Conservation (phyloP, 2,329 filamentous ascomycete genomes). For the Paecilomyces formosus region DNA sequence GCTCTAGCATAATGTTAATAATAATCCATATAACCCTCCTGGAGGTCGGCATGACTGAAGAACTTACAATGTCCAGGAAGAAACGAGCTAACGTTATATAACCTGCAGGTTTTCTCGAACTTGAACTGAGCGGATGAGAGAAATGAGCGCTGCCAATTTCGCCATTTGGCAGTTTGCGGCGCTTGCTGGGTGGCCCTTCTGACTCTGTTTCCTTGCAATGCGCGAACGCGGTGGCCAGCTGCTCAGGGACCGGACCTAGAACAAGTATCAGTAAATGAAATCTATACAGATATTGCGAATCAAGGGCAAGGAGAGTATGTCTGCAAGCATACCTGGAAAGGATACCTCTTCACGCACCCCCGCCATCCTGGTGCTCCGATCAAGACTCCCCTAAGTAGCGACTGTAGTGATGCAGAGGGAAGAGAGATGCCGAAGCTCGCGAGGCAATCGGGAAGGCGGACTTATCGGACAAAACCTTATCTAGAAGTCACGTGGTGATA, state of each 20-base stretch:
- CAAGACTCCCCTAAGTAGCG: background rate
- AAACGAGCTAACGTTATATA: constrained; percentile 27
- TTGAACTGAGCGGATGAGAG: constrained; percentile 8
- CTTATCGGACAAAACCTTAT: background rate
- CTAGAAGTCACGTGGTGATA: background rate
- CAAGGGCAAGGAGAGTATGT: background rate
- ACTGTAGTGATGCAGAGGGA: background rate
- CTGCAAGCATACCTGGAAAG: constrained; percentile 8
- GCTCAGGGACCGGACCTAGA: constrained; percentile 15
- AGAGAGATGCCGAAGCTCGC: background rate
- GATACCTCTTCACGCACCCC: constrained; percentile 6
- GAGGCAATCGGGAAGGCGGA: background rate
- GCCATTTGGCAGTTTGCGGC: constrained; percentile 20
- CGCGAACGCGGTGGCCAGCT: constrained; percentile 15
- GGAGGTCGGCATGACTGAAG: background rate
- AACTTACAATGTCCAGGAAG: constrained; percentile 22
- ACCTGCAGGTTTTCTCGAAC: constrained; percentile 13
- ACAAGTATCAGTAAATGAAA: background rate
- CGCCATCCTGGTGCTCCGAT: constrained; percentile 9
- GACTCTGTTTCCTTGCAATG: constrained; percentile 7
- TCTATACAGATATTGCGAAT: background rate
- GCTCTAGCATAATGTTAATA: background rate
- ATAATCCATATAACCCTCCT: background rate
- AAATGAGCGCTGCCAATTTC: constrained; percentile 10
- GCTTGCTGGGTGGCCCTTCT: constrained; percentile 21